Evolutionary conservation across 2,329 filamentous ascomycete species (phyloP), one percentile per base, ranked within the genome.

Genomic region (Cladobotryum protrusum): DNA sequence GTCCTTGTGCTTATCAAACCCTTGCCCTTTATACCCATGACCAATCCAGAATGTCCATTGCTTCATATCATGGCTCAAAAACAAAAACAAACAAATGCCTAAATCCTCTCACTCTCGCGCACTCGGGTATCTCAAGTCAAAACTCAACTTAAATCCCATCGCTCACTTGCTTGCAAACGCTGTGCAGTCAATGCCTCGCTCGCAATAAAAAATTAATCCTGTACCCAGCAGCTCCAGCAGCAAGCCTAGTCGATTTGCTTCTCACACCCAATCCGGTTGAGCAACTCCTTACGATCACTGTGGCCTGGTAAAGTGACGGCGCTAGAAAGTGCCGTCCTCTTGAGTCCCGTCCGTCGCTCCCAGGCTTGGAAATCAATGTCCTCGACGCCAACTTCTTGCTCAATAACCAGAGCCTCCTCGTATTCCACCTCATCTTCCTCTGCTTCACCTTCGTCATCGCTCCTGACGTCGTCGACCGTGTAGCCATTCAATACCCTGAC

Each of bases 401-500:
- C 86, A 8, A 85, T 72, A 2, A 79, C 69, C 54, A 72, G 66
- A 5, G 71, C 72, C 59, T 77, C 73, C 59, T 79, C 74, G 50
- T 76, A 77, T n/a, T 78, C 76, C 15, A 78, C 77, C 40, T 81
- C 78, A 56, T 86, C 83, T 54, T 85, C 78, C 18, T 82, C 81
- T 3, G 78, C 83, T 17, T 84, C 87, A 4, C 74, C 85, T 67
- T 95, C 90, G 56, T 89, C 89, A 57, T 96, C 92, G 55, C 89
- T 95, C 51, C 93, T 83, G 24, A 82, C 79, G 62, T 99, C 93
- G 55, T 96, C 90, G 5, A 92, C 90, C 36, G 81, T 76, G 29
- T 77, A 79, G 34, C 92, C 91, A 45, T 77, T 79, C 36, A 97
- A 64, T 7, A 97, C 90, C 52, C 85, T 83, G 51, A 85, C 76